phyloP scores from a whole-genome alignment of 192 early-diverging fungal species.

The Thamnidium elegans region DNA sequence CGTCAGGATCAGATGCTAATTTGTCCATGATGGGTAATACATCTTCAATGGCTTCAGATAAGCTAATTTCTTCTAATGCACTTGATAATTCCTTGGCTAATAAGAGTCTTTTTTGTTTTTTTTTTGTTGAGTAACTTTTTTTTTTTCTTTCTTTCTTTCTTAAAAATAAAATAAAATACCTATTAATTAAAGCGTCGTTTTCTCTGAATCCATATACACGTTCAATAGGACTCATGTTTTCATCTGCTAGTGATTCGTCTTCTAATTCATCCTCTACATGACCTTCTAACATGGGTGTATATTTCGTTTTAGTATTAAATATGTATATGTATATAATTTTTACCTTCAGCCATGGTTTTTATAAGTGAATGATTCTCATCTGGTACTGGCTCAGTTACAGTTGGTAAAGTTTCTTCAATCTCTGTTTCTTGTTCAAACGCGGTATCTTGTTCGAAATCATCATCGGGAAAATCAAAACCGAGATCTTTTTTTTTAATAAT shows the following conservation, averaged over 20 bases:
- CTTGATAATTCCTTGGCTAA: slow-evolving; percentile 43
- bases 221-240: slow-evolving; percentile 5
- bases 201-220: slow-evolving; percentile 8
- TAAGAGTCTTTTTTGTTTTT: slow-evolving; percentile 31
- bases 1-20: slow-evolving; percentile 41
- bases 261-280: slow-evolving; percentile 2
- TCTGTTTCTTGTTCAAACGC: slow-evolving; percentile 9
- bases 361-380: slow-evolving; percentile 14
- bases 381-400: not conserved
- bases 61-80: slow-evolving; percentile 30
- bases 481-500: slow-evolving; percentile 27
- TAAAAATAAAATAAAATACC: slow-evolving; percentile 6
- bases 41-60: slow-evolving; percentile 37
- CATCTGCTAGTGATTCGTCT: slow-evolving; percentile 18
- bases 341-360: slow-evolving; percentile 3
- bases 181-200: slow-evolving; percentile 11
- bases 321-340: not conserved
- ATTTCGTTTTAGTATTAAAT: not conserved
- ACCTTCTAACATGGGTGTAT: not conserved
- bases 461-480: slow-evolving; percentile 37
- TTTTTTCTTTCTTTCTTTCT: not conserved
- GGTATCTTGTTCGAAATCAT: slow-evolving; percentile 21
- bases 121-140: not conserved
- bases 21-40: slow-evolving; percentile 41
- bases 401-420: slow-evolving; percentile 4